phyloP scores from a whole-genome alignment of 1,284 basidiomycete genomes.

The Kwoniella shivajii region DNA sequence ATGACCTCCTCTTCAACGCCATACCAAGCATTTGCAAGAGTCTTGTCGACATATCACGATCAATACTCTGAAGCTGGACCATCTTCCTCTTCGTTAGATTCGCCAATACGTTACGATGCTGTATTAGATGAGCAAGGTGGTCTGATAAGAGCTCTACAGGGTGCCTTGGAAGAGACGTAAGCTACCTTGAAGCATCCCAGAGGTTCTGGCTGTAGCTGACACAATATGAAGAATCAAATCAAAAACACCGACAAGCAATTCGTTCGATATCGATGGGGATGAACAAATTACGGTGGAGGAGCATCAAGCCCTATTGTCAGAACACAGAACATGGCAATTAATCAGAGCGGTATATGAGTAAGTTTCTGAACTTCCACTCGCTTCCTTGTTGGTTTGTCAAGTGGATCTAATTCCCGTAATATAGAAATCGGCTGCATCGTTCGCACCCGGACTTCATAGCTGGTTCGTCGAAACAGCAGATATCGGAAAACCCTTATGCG shows the following conservation, averaged over 20 bases:
- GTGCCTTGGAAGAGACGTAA: slow-evolving; percentile 38
- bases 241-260: slow-evolving; percentile 16
- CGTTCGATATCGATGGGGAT: slow-evolving; percentile 24
- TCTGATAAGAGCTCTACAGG: slow-evolving; percentile 38
- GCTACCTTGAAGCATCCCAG: too few species aligned
- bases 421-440: slow-evolving; percentile 40
- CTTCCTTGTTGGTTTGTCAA: neutral
- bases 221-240: slow-evolving; percentile 19
- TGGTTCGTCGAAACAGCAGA: slow-evolving; percentile 30
- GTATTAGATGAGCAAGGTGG: slow-evolving; percentile 46
- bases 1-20: slow-evolving; percentile 25
- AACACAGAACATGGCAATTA: slow-evolving; percentile 52
- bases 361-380: slow-evolving; percentile 8
- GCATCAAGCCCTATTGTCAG: slow-evolving; percentile 38
- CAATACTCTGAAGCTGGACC: slow-evolving; percentile 46
- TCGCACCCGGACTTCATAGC: slow-evolving; percentile 33
- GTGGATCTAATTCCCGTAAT: neutral
- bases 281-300: slow-evolving; percentile 38
- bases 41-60: slow-evolving; percentile 42
- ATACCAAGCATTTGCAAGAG: slow-evolving; percentile 42
- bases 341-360: slow-evolving; percentile 46
- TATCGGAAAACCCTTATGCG: slow-evolving; percentile 42
- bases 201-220: neutral
- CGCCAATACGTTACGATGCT: slow-evolving; percentile 38
- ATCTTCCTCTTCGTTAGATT: slow-evolving; percentile 44